phyloP scores from a whole-genome alignment of 2,329 filamentous ascomycete species.

The Magnaporthiopsis poae region DNA sequence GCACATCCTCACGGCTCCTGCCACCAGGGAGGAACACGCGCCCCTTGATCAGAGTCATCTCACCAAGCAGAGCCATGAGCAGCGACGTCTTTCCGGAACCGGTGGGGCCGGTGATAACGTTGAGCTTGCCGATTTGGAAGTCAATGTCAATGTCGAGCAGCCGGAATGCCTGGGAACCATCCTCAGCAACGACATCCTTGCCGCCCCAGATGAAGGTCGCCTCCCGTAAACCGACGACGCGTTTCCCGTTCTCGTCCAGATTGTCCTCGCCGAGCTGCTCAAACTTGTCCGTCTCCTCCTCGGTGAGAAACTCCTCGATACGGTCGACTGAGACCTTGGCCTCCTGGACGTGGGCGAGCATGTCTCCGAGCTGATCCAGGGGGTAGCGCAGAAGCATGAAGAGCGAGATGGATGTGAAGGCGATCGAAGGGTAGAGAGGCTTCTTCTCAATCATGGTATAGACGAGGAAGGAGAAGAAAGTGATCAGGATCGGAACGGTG shows the following conservation, averaged over 20 bases:
- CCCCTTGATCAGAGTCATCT: constrained; percentile 82
- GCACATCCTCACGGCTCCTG: constrained; percentile 74
- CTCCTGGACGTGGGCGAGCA: constrained; percentile 97
- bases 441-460: constrained; percentile 88
- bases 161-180: constrained; percentile 66
- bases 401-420: constrained; percentile 90
- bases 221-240: constrained; percentile 73
- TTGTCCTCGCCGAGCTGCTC: constrained; percentile 66
- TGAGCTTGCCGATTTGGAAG: constrained; percentile 78
- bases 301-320: constrained; percentile 84
- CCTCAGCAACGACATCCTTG: constrained; percentile 48
- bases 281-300: constrained; percentile 95
- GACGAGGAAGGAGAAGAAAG: constrained; percentile 88
- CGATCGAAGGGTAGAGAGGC: constrained; percentile 79
- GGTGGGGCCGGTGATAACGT: constrained; percentile 85
- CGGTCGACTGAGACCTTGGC: constrained; percentile 94
- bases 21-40: constrained; percentile 77
- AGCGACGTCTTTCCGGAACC: constrained; percentile 93
- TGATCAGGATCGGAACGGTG: constrained; percentile 86
- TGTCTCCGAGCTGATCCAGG: constrained; percentile 90
- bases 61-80: constrained; percentile 87
- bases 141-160: constrained; percentile 74
- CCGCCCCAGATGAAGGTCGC: constrained; percentile 85
- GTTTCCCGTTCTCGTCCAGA: constrained; percentile 56
- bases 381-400: constrained; percentile 90